Base-by-base conservation (phyloP, 2,329 filamentous ascomycete genomes). In the Exophiala phaeomuriformis region DNA sequence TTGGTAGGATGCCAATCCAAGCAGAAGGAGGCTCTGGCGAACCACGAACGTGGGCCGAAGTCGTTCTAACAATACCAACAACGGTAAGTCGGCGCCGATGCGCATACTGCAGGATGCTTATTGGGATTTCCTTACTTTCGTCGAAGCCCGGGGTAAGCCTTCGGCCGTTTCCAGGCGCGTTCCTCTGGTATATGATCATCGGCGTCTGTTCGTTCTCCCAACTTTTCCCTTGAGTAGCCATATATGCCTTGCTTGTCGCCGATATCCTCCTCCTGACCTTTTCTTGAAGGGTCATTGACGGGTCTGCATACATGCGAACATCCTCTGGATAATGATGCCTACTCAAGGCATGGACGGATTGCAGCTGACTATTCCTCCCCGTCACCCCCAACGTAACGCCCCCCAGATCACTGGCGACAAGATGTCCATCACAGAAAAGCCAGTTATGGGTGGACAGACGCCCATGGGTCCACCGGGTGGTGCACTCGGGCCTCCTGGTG, bases 401-500 rank as follows among this genome's bases (percentile, higher is more conserved):
- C 27, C 32, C 7, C 28, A 39, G 7, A 29, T 4, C n/a, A 49
- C 47, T 29, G 30, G 5, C 7, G 19, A n/a, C 30, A 47, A 36
- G 36, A 27, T 27, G 3, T 31, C 52, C 43, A 30, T 45, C 27
- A 52, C 49, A 41, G 56, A 58, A 47, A 53, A 58, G 43, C 37
- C 32, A 8, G 36, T 36, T 28, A 45, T 40, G 32, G 33, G 30
- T 28, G n/a, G 5, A 39, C 42, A 36, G 32, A 51, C 43, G 29
- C 49, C 52, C 47, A 12, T 46, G 10, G 51, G 46, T 6, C 50
- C 53, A 8, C 53, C 56, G 8, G 58, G 55, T 35, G 51, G 49
- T 12, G 47, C 53, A n/a, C 53, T 53, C 9, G 58, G 58, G 5
- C 58, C 58, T 47, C 58, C 58, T 6, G 58, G 58, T 29, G 58